Evolutionary conservation across 192 early-diverging fungal genomes (phyloP).

Genomic region (Backusella macrospora): DNA sequence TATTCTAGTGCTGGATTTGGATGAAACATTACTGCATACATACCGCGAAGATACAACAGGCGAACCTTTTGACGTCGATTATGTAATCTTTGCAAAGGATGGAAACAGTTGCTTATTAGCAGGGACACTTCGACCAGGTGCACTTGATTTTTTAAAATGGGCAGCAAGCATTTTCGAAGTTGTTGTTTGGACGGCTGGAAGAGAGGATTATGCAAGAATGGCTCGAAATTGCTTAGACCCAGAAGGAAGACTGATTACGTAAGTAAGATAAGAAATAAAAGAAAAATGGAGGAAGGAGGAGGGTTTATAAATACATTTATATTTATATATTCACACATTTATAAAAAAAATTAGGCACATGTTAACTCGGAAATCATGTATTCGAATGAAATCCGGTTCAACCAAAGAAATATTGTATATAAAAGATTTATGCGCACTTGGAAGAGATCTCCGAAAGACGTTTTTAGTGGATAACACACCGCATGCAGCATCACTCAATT

Average conservation of each 20-base stretch:
- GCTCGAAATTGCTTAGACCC: conserved; percentile 35
- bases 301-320: neutral
- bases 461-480: conserved; percentile 43
- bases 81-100: conserved; percentile 37
- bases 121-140: conserved; percentile 39
- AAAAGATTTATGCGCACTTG: conserved; percentile 39
- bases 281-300: too few species aligned
- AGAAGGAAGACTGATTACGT: conserved; percentile 36
- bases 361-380: conserved; percentile 37
- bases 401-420: conserved; percentile 38
- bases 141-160: conserved; percentile 37
- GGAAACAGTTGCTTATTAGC: conserved; percentile 28
- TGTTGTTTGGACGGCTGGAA: conserved; percentile 44
- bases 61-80: conserved; percentile 30
- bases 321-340: neutral
- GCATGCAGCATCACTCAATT: conserved; percentile 41
- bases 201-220: conserved; percentile 37
- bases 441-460: conserved; percentile 39
- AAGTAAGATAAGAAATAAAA: too few species aligned
- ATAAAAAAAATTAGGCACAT: conserved; percentile 28
- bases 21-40: conserved; percentile 44
- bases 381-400: conserved; percentile 29
- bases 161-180: conserved; percentile 40
- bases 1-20: conserved; percentile 37
- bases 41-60: conserved; percentile 29